Evolutionary conservation across 768 basidiomycete genomes (phyloP), one percentile per base, ranked within the genome.

Genomic region (Collybia mongolica): DNA sequence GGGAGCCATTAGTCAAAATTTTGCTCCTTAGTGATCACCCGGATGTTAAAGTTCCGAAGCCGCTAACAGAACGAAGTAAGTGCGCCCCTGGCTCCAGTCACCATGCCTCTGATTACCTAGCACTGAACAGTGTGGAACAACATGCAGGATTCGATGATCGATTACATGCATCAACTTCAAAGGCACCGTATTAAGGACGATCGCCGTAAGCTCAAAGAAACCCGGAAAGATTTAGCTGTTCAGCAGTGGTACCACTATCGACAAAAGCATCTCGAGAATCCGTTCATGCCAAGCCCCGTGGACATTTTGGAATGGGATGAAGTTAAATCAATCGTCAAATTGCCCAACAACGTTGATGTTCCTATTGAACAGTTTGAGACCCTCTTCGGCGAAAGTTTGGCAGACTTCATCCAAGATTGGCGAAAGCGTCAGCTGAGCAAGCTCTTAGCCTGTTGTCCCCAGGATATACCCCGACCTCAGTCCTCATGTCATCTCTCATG

Each of bases 121-220:
- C 12, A 20, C 6, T 12, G n/a, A n/a, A 6, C 29, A 69, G 68
- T 45, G 2, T 67, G 66, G 65, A 52, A 57, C 0, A 66, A 56
- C 20, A 66, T 69, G n/a, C 58, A 65, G 46, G 19, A 36, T 23
- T 48, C 58, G 5, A 60, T 70, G 52, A 29, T 63, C 15, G 39
- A 49, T 9, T 66, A 69, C 39, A 68, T 69, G 62, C 45, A 52
- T 2, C 26, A 51, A 9, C 59, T 64, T 5, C 54, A 51, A 35
- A 18, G 23, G 8, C 46, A 61, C 12, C 53, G 60, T 6, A 23
- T 49, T 7, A 40, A 54, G 17, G 60, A 65, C 19, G 60, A 61
- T 6, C 62, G 59, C 5, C 49, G 52, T 1, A 20, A 46, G 6
- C n/a, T 65, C 2, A 35, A 63, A 5, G 56, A 57, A 11, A 23